Evolutionary conservation across 2,329 filamentous ascomycete genomes (phyloP).

Genomic region (Fusarium bactridioides): DNA sequence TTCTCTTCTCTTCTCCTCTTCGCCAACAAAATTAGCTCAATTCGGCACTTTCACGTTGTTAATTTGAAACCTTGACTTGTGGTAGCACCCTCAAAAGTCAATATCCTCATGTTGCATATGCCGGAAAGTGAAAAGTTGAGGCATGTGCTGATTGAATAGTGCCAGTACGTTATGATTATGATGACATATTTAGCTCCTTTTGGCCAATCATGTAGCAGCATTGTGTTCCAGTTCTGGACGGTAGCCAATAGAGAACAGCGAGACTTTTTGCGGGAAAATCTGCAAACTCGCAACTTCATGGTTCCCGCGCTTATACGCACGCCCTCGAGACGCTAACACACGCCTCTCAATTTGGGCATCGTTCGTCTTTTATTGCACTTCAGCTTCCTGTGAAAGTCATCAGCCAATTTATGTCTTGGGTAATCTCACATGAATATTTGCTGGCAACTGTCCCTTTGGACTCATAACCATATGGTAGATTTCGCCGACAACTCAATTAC

Average conservation of each 20-base stretch:
- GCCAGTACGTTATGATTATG: slow-evolving; percentile 31
- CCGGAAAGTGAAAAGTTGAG: slow-evolving; percentile 7
- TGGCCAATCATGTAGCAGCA: slow-evolving; percentile 29
- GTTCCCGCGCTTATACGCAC: slow-evolving; percentile 22
- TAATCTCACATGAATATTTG: not conserved
- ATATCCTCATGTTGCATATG: slow-evolving; percentile 8
- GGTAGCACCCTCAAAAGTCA: not conserved
- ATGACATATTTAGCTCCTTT: slow-evolving; percentile 29
- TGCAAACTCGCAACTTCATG: slow-evolving; percentile 33
- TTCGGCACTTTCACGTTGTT: slow-evolving; percentile 6
- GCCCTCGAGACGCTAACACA: slow-evolving; percentile 2
- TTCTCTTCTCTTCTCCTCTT: not conserved
- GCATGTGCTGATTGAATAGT: slow-evolving; percentile 38
- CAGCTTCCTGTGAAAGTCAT: not conserved
- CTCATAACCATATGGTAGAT: not conserved
- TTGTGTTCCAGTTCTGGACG: slow-evolving; percentile 10
- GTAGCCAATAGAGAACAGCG: slow-evolving; percentile 15
- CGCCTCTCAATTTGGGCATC: not conserved
- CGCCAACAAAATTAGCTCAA: not conserved
- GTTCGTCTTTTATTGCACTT: not conserved
- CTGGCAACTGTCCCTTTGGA: not conserved
- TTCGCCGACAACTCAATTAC: slow-evolving; percentile 11
- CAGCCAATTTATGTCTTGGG: not conserved
- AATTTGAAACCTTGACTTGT: not conserved
- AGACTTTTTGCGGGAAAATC: slow-evolving; percentile 12